Evolutionary conservation across 2,329 filamentous ascomycete species (phyloP), one percentile per base, ranked within the genome.

Genomic region (Graphilbum ipis-grandicollis): DNA sequence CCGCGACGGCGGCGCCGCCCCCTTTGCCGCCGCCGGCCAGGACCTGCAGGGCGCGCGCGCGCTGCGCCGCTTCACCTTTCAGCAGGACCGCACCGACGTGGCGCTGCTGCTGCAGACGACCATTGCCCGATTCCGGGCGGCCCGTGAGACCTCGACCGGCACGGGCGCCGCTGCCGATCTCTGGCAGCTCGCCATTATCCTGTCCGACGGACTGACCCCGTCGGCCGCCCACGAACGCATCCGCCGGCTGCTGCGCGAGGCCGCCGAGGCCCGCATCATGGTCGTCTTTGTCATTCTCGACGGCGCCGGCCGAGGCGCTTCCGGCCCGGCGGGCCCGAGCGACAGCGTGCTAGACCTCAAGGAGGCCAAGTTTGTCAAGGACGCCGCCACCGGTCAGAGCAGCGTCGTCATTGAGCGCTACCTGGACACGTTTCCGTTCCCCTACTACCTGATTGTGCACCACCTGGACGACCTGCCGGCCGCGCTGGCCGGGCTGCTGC

Each of bases 211-310:
- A 9, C 73, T 96, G 19, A 94, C 86, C 46, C 84, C 92, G 36
- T 75, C 70, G 28, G 62, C 66, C 2, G 79, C 86, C 34, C 88
- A 96, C 54, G 82, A 85, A 15, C 67, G 72, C 5, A 86, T 98
- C 46, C 71, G 81, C 14, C 66, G 83, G 5, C 66, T 96, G 18
- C 74, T 98, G 10, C 69, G 90, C 9, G 79, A 88, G 56, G 88
- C 90, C 1, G 75, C 85, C 50, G 86, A 94, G 55, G 83, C 94
- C 58, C 69, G 85, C 14, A 92, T 99, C 52, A 94, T 98, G 83
- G 76, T 96, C 44, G 88, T 98, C 6, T 99, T 98, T 55, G 83
- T 98, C 48, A 80, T 99, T 49, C 84, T 98, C 51, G 90, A 98
- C 60, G 68, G 72, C 47, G 14, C 26, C 18, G 15, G 32, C 14